These are phyloP conservation scores for Chaetomium globosum DNA, from an alignment of 2,329 filamentous ascomycete species.

Conservation along the genomic window DNA sequence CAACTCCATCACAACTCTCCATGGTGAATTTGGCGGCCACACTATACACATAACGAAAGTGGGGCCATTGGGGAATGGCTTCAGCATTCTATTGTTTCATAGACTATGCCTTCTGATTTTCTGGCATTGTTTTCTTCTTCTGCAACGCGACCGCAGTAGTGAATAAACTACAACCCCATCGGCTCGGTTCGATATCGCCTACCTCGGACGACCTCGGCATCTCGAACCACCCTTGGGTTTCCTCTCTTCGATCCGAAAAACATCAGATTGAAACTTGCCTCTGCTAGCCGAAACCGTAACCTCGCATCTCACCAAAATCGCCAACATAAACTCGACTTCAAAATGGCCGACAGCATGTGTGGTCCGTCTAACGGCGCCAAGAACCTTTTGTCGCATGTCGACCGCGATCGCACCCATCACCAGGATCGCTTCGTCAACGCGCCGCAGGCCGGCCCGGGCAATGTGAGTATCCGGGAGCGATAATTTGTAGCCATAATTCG, in stretches of 20 bases:
- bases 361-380: constrained; percentile 76
- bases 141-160: constrained; percentile 8
- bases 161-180: constrained; percentile 1
- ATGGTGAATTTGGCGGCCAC: constrained; percentile 19
- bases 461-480: constrained; percentile 33
- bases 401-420: constrained; percentile 69
- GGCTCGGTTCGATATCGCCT: constrained; percentile 21
- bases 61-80: constrained; percentile 22
- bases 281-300: background rate
- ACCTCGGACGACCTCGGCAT: constrained; percentile 29
- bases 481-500: background rate
- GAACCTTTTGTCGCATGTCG: constrained; percentile 69
- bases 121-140: constrained; percentile 13
- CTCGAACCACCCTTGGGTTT: constrained; percentile 10
- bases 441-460: constrained; percentile 28
- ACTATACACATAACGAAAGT: constrained; percentile 14
- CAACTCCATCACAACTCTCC: constrained; percentile 17
- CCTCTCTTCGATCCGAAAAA: constrained; percentile 12
- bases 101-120: constrained; percentile 17
- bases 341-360: constrained; percentile 57
- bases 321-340: constrained; percentile 26
- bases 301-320: background rate
- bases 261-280: background rate
- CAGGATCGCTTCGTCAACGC: constrained; percentile 63
- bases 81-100: constrained; percentile 11